These are phyloP conservation scores for Catunica adiposa DNA, from an alignment of 2,329 filamentous ascomycete species.

Conservation along the genomic window DNA sequence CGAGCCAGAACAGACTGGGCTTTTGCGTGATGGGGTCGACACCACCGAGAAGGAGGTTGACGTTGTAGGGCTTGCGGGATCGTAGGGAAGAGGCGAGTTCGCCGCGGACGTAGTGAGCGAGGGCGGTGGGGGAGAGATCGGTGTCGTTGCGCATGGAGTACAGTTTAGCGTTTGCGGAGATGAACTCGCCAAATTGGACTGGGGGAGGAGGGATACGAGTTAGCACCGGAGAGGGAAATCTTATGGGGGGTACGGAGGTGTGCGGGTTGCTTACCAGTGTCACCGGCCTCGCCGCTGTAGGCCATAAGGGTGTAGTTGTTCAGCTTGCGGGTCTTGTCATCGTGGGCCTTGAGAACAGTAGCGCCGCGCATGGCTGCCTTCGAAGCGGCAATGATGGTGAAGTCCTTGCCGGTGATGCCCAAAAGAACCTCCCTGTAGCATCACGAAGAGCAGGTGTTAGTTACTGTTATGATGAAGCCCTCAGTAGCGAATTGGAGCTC, in stretches of 20 bases:
- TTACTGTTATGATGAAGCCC: neutral
- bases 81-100: conserved; percentile 83
- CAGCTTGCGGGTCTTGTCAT: conserved; percentile 87
- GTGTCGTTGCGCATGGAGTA: conserved; percentile 97
- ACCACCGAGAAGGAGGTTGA: conserved; percentile 89
- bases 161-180: conserved; percentile 94
- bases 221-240: conserved; percentile 5
- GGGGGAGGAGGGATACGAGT: conserved; percentile 16
- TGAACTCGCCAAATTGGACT: conserved; percentile 99
- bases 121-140: conserved; percentile 74
- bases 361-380: conserved; percentile 97
- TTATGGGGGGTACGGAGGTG: neutral
- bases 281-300: conserved; percentile 88
- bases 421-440: conserved; percentile 77
- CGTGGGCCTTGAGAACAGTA: conserved; percentile 82
- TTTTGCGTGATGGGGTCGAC: conserved; percentile 83
- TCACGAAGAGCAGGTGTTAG: neutral
- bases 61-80: conserved; percentile 86
- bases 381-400: conserved; percentile 90
- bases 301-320: conserved; percentile 94
- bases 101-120: conserved; percentile 83
- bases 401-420: conserved; percentile 98
- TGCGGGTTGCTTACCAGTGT: conserved; percentile 50
- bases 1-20: conserved; percentile 89
- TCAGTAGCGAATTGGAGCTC: neutral